Percentiles rank a stretch among this genome's conserved stretches.
Evolutionary conservation across 148 eudicot genomes (phyloP).

Genomic region (Vaccinium macrocarpon): DNA sequence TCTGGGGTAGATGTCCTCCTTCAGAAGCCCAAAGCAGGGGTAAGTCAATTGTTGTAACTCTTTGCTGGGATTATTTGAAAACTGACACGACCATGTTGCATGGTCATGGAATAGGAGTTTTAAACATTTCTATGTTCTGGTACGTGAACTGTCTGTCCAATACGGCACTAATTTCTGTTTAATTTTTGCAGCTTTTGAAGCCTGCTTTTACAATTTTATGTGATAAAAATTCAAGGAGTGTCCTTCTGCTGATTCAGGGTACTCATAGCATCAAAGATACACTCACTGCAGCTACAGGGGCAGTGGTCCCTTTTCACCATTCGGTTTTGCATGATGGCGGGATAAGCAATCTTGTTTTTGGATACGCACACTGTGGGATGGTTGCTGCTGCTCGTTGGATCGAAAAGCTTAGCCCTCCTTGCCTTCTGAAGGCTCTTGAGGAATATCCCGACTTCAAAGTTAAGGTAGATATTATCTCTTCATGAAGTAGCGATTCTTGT

Average conservation of each 20-base stretch:
- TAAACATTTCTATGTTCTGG: not conserved
- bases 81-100: not conserved
- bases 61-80: constrained; percentile 6
- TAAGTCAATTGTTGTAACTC: constrained; percentile 27
- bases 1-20: constrained; percentile 78
- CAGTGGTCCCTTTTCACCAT: constrained; percentile 98
- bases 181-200: constrained; percentile 71
- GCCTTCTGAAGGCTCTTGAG: constrained; percentile 60
- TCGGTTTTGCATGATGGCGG: constrained; percentile 94
- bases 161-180: not conserved
- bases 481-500: not conserved
- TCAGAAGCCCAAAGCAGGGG: constrained; percentile 97
- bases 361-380: constrained; percentile 99
- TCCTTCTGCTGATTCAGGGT: constrained; percentile 87
- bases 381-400: constrained; percentile 99
- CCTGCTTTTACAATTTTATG: constrained; percentile 89
- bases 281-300: constrained; percentile 88
- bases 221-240: constrained; percentile 65
- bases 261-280: constrained; percentile 97
- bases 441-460: constrained; percentile 68
- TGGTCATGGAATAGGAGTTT: not conserved
- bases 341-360: constrained; percentile 74
- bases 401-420: constrained; percentile 78
- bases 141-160: not conserved
- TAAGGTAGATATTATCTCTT: constrained; percentile 38